Evolutionary conservation across 129 eudicot species (phyloP).

Genomic region (Chrysanthemum lavandulifolium): DNA sequence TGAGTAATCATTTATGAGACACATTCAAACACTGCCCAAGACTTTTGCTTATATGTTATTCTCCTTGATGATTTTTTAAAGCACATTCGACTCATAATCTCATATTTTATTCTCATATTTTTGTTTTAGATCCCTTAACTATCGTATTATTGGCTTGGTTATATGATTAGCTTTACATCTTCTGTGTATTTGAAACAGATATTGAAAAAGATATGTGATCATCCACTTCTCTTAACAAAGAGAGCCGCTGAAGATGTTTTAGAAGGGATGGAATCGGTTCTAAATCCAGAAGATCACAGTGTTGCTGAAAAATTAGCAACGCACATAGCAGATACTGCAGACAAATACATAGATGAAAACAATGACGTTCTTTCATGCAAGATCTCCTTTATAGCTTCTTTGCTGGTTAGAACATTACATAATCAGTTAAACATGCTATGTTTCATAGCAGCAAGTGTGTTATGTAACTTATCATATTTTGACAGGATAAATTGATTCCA

Average conservation of each 20-base stretch:
- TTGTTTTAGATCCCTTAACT: no score
- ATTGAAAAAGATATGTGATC: constrained; percentile 94
- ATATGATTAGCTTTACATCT: neutral
- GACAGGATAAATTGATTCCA: constrained; percentile 70
- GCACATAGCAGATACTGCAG: constrained; percentile 75
- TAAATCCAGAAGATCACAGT: constrained; percentile 60
- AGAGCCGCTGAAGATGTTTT: constrained; percentile 96
- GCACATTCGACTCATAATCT: no score
- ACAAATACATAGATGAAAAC: constrained; percentile 50
- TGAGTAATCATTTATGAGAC: no score
- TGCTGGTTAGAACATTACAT: constrained; percentile 54
- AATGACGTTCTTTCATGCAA: constrained; percentile 82
- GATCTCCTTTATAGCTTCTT: constrained; percentile 68
- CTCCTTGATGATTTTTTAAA: no score
- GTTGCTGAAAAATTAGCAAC: constrained; percentile 86
- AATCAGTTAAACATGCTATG: neutral
- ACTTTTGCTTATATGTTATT: neutral
- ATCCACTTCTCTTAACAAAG: constrained; percentile 86
- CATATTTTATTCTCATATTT: neutral
- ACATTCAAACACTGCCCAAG: no score
- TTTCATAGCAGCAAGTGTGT: constrained; percentile 8
- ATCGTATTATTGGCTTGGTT: neutral
- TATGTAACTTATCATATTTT: constrained; percentile 8
- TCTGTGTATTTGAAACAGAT: constrained; percentile 42
- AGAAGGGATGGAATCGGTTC: constrained; percentile 86